Evolutionary conservation across 345 rosid species (phyloP).

Genomic region (Euphorbia pulcherrima): DNA sequence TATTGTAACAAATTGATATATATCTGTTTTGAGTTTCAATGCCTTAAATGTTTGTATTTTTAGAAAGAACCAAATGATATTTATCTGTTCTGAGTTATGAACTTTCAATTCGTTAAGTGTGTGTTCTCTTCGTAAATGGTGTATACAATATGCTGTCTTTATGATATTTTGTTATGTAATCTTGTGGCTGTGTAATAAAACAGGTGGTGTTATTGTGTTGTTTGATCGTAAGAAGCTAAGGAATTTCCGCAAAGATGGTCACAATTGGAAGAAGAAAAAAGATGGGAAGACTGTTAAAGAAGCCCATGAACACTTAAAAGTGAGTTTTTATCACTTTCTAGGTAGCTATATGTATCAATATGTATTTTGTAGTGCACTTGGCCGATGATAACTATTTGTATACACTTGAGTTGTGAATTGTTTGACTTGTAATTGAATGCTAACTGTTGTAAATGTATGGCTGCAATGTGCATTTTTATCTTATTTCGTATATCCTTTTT

Average conservation of each 20-base stretch:
- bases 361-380: background rate
- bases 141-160: background rate
- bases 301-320: conserved; percentile 98
- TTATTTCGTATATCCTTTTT: background rate
- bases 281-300: conserved; percentile 98
- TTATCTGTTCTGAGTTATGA: background rate
- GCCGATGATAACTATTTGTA: background rate
- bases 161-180: background rate
- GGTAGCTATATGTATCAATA: conserved; percentile 2
- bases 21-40: background rate
- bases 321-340: conserved; percentile 30
- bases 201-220: conserved; percentile 77
- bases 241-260: conserved; percentile 96
- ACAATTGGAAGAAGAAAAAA: conserved; percentile 97
- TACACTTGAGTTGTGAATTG: background rate
- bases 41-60: background rate
- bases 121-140: background rate
- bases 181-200: conserved; percentile 20
- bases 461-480: background rate
- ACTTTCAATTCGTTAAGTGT: background rate
- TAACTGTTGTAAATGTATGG: too few relatives aligned
- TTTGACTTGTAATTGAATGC: background rate
- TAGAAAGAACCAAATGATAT: background rate
- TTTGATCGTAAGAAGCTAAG: conserved; percentile 96
- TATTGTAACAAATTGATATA: background rate